phyloP scores from a whole-genome alignment of 495 filamentous ascomycete genomes.

The Cenococcum geophilum region DNA sequence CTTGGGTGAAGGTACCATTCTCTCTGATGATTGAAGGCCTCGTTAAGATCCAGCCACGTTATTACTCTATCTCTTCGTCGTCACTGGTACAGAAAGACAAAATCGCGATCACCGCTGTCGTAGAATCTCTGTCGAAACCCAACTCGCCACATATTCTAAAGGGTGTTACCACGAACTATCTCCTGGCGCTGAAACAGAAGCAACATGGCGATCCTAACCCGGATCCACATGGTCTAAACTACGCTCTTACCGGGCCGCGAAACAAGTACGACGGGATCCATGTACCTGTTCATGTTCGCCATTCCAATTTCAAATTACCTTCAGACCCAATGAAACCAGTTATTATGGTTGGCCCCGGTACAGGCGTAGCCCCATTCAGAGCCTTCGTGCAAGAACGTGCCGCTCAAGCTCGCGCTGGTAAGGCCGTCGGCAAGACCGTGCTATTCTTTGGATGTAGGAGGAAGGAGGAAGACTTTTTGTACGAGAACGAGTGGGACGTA shows the following conservation, averaged over 20 bases:
- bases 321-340: constrained; percentile 90
- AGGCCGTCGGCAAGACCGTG: constrained; percentile 81
- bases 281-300: constrained; percentile 89
- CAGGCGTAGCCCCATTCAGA: constrained; percentile 93
- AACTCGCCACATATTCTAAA: constrained; percentile 76
- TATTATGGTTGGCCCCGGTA: constrained; percentile 94
- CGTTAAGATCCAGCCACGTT: constrained; percentile 91
- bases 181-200: constrained; percentile 93
- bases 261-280: constrained; percentile 98
- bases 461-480: constrained; percentile 80
- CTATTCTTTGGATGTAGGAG: constrained; percentile 95
- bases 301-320: constrained; percentile 98
- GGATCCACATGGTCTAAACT: constrained; percentile 79
- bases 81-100: constrained; percentile 89
- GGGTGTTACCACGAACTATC: constrained; percentile 95
- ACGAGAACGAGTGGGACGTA: constrained; percentile 90
- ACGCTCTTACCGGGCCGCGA: constrained; percentile 81
- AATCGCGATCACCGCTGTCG: constrained; percentile 91
- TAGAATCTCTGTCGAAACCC: constrained; percentile 73
- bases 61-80: constrained; percentile 99
- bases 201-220: constrained; percentile 86
- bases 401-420: constrained; percentile 68
- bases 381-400: constrained; percentile 92
- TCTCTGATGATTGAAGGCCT: constrained; percentile 91
- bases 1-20: constrained; percentile 82